Conservation (phyloP, 257 asterid genomes). For the Petunia axillaris region DNA sequence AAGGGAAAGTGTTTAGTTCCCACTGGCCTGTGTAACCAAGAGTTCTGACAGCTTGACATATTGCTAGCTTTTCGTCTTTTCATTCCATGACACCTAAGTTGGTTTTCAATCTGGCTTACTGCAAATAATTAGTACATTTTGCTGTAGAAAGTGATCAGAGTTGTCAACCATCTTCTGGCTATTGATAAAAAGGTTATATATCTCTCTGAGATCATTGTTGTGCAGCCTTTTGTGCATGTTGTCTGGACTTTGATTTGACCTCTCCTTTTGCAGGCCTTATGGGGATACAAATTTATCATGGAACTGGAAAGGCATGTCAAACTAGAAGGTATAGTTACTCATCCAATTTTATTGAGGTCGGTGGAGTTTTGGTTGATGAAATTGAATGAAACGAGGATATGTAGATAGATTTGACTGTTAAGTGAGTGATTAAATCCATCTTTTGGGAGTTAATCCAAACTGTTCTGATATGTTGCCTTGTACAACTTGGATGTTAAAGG, state of each 20-base stretch:
- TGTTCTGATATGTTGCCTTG: background rate
- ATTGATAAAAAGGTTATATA: background rate
- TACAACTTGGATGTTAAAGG: too few relatives aligned
- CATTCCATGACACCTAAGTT: constrained; percentile 10
- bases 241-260: constrained; percentile 18
- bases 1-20: background rate
- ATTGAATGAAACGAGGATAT: background rate
- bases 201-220: background rate
- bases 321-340: constrained; percentile 5
- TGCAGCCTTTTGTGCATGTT: constrained; percentile 4
- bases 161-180: background rate
- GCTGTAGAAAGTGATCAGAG: background rate
- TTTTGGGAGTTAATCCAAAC: background rate
- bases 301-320: constrained; percentile 33
- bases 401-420: background rate
- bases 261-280: constrained; percentile 29
- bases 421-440: background rate
- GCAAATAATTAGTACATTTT: constrained; percentile 9
- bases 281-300: constrained; percentile 32
- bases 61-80: background rate
- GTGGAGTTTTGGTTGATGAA: background rate
- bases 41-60: constrained; percentile 12
- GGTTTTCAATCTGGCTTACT: background rate
- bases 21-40: background rate
- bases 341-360: background rate